Conservation (phyloP, 345 rosid genomes). For the Rhizophora mangle region DNA sequence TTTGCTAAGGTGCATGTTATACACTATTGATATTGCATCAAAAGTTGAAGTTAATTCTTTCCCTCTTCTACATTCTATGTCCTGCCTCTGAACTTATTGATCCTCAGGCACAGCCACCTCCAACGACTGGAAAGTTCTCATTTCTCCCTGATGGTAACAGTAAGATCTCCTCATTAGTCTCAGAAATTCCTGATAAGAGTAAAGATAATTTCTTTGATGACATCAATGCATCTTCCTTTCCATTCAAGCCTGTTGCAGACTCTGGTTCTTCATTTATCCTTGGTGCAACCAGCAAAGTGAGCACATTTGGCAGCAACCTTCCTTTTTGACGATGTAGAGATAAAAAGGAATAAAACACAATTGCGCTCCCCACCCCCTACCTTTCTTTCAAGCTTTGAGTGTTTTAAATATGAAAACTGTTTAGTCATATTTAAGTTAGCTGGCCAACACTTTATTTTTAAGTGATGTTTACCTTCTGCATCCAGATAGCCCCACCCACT, state of each 20-base stretch:
- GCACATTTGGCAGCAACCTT: slow-evolving; percentile 8
- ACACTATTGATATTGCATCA: neutral
- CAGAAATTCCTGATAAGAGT: slow-evolving; percentile 42
- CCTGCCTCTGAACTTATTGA: slow-evolving; percentile 11
- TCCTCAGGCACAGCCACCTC: slow-evolving; percentile 66
- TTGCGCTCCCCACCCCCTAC: neutral
- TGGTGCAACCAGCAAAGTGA: slow-evolving; percentile 45
- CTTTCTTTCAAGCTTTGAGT: neutral
- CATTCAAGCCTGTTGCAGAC: slow-evolving; percentile 64
- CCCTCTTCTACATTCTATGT: slow-evolving; percentile 8
- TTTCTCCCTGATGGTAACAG: slow-evolving; percentile 47
- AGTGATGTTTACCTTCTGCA: slow-evolving; percentile 9
- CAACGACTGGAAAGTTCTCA: slow-evolving; percentile 32
- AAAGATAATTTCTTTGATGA: slow-evolving; percentile 60
- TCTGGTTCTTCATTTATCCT: slow-evolving; percentile 48
- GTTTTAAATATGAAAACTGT: slow-evolving; percentile 2
- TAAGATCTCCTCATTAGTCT: slow-evolving; percentile 30
- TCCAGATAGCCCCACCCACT: slow-evolving; percentile 24
- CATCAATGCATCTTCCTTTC: slow-evolving; percentile 56
- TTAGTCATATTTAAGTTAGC: neutral
- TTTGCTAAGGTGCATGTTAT: slow-evolving; percentile 1
- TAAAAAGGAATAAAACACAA: neutral
- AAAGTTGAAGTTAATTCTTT: neutral
- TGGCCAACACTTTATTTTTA: neutral
- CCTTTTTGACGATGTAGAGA: neutral